These are phyloP conservation scores for Dispira simplex DNA, from an alignment of 192 early-diverging fungal species.

Conservation along the genomic window DNA sequence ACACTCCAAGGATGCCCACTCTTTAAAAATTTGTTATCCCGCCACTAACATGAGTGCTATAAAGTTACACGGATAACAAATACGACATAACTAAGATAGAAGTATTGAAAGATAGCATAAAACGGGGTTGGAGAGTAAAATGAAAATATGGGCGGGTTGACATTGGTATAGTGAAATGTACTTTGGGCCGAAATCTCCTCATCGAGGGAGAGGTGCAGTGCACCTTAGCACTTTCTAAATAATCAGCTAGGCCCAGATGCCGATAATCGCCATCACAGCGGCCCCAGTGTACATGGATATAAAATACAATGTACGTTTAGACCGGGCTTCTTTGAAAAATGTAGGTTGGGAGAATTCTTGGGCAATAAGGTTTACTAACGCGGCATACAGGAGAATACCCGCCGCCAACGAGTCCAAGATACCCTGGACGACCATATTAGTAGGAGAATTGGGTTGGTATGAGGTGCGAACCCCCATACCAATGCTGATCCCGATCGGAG, in stretches of 20 bases:
- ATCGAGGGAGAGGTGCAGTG: too few relatives aligned
- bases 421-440: constrained; percentile 44
- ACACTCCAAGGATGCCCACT: too few relatives aligned
- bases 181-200: too few relatives aligned
- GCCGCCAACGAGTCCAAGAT: constrained; percentile 62
- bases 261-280: constrained; percentile 32
- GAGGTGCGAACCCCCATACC: constrained; percentile 55
- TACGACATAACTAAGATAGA: too few relatives aligned
- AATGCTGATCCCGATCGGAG: constrained; percentile 62
- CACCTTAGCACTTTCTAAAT: too few relatives aligned
- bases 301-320: constrained; percentile 18
- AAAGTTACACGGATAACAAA: too few relatives aligned
- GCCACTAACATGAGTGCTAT: too few relatives aligned
- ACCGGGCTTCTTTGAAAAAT: constrained; percentile 15
- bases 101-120: too few relatives aligned
- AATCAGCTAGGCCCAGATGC: constrained; percentile 31
- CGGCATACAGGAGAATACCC: constrained; percentile 68
- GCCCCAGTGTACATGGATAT: constrained; percentile 31
- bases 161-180: too few relatives aligned
- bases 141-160: too few relatives aligned
- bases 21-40: too few relatives aligned
- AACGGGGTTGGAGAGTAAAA: too few relatives aligned
- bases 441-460: constrained; percentile 42
- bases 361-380: constrained; percentile 53
- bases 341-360: constrained; percentile 39